Percentiles rank a stretch among this genome's conserved stretches.
Evolutionary conservation across 257 asterid genomes (phyloP).

Genomic region (Apocynum venetum): DNA sequence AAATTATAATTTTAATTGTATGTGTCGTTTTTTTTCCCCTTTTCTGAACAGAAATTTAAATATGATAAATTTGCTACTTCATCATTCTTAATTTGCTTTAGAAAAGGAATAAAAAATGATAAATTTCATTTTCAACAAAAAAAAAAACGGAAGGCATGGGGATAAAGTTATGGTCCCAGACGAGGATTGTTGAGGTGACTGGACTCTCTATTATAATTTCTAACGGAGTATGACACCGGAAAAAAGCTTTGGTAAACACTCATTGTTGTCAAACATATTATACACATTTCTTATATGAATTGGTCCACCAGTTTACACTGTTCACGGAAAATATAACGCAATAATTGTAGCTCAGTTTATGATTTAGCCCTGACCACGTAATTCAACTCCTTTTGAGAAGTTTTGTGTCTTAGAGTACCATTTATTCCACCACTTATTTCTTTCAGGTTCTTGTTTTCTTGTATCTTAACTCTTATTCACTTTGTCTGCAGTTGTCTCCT

Average conservation of each 20-base stretch:
- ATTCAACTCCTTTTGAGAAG: neutral
- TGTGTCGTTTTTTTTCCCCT: too few relatives aligned
- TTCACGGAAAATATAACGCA: neutral
- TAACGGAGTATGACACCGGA: neutral
- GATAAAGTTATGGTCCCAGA: too few relatives aligned
- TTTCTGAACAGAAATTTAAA: too few relatives aligned
- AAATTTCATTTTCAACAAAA: too few relatives aligned
- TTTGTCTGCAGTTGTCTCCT: constrained; percentile 9
- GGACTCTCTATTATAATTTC: too few relatives aligned
- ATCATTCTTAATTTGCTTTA: too few relatives aligned
- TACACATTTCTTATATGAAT: neutral
- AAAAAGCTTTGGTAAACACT: neutral
- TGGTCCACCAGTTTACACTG: constrained; percentile 11
- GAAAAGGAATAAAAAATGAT: too few relatives aligned
- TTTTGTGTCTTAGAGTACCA: neutral
- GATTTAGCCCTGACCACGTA: constrained; percentile 16
- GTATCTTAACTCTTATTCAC: neutral
- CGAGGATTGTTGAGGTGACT: neutral
- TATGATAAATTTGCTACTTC: too few relatives aligned
- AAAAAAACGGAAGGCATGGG: too few relatives aligned
- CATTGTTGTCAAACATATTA: neutral
- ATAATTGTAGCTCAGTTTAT: constrained; percentile 4
- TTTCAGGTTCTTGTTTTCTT: constrained; percentile 8
- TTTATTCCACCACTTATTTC: neutral
- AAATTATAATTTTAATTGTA: too few relatives aligned